Evolutionary conservation across 1,284 basidiomycete genomes (phyloP), one percentile per base, ranked within the genome.

Genomic region (Tilletia setariae): DNA sequence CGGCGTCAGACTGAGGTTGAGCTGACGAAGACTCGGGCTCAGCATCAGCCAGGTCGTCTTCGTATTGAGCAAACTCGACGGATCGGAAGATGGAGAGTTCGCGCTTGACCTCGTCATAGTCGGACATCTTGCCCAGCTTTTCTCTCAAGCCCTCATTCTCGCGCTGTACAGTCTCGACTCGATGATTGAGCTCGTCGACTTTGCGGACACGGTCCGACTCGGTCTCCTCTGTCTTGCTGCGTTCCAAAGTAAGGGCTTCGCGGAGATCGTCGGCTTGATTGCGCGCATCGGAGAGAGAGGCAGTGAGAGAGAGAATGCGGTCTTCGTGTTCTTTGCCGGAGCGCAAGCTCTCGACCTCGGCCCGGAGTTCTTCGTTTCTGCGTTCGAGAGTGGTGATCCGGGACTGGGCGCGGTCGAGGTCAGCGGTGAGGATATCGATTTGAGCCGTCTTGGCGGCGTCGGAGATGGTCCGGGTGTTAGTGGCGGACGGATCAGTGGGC

Each of bases 401-500:
- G 78, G 89, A 91, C 77, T 95, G 97, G 19, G 95, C 93, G 16
- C 93, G 88, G 75, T 94, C 92, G 49, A 98, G 86, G 83, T 98
- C 95, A 16, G 90, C 91, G 28, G 91, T 90, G 71, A 96, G 88
- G 87, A 96, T 90, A 76, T 98, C 94, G 67, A 72, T 61, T 42
- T 75, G 65, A 59, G 46, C 70, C 47, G 67, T 63, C 56, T 69
- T 59, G 74, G 64, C 49, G 68, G 32, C 40, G 43, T 72, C 40
- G 67, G 23, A 25, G n/a, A 56, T 0, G 51, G 43, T 11, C 40
- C 62, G 11, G 65, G 32, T 8, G 67, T 56, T 30, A 23, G 40
- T 35, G 32, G 28, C 19, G 19, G 15, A 25, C 8, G 0, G 6
- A 35, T 19, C 16, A 13, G 46, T 15, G 13, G 16, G 15, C 35